Evolutionary conservation across 805 yeast genomes (phyloP).

Genomic region (Brettanomyces sp.): DNA sequence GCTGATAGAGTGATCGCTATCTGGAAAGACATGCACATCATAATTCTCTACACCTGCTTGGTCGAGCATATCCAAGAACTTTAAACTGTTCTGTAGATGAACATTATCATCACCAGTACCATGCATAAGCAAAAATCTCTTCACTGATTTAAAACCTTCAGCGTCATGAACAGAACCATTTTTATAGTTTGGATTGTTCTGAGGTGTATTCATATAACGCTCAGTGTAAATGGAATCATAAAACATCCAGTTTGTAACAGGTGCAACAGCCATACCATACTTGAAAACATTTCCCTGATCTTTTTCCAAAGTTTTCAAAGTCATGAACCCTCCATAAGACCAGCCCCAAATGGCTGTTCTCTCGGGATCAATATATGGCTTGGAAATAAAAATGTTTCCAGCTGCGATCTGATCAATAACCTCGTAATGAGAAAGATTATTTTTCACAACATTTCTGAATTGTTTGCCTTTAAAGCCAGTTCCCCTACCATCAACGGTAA

Average conservation of each 20-base stretch:
- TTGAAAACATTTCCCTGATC: constrained; percentile 70
- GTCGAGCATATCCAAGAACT: constrained; percentile 68
- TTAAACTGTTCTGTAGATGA: constrained; percentile 82
- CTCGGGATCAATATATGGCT: constrained; percentile 54
- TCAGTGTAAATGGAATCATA: constrained; percentile 94
- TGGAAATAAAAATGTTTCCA: constrained; percentile 60
- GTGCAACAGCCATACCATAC: constrained; percentile 94
- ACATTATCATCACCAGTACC: constrained; percentile 98
- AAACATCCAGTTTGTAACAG: constrained; percentile 89
- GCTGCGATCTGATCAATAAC: constrained; percentile 81
- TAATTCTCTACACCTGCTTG: constrained; percentile 71
- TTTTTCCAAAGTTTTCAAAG: constrained; percentile 78
- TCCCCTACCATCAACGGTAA: constrained; percentile 95
- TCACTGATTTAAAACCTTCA: constrained; percentile 42
- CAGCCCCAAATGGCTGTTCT: constrained; percentile 93
- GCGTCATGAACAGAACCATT: constrained; percentile 47
- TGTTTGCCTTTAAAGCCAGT: constrained; percentile 81
- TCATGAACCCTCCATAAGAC: constrained; percentile 95
- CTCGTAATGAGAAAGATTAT: constrained; percentile 73
- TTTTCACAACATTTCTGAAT: constrained; percentile 74
- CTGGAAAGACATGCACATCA: constrained; percentile 73
- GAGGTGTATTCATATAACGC: constrained; percentile 84
- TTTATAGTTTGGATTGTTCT: constrained; percentile 48
- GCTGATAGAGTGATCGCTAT: constrained; percentile 64
- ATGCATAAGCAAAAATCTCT: constrained; percentile 80